These are phyloP conservation scores for Arachis hypogaea DNA, from an alignment of 306 rosid species.

Conservation along the genomic window DNA sequence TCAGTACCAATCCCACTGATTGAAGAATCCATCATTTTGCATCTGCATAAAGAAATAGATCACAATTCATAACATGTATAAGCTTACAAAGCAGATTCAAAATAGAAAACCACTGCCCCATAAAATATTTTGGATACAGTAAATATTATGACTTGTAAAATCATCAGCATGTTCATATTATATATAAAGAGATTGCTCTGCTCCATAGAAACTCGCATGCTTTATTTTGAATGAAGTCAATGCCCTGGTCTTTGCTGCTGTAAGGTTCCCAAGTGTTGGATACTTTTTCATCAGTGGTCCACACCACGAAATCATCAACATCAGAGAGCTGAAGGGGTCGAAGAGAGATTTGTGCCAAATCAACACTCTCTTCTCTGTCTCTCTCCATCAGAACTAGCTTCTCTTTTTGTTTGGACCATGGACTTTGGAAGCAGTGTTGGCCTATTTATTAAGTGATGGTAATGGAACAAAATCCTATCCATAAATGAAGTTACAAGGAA, in stretches of 20 bases:
- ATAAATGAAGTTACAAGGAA: not conserved
- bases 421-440: conserved; percentile 3
- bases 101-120: too few species aligned
- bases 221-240: conserved; percentile 45
- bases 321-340: conserved; percentile 59
- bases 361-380: conserved; percentile 29
- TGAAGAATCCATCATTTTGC: too few species aligned
- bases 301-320: conserved; percentile 68
- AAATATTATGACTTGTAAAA: too few species aligned
- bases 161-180: too few species aligned
- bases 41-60: too few species aligned
- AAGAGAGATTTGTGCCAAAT: conserved; percentile 46
- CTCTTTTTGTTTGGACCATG: conserved; percentile 3
- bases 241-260: conserved; percentile 52
- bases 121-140: too few species aligned
- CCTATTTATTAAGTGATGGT: conserved; percentile 21
- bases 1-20: too few species aligned
- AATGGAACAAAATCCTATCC: too few species aligned
- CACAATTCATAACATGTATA: too few species aligned
- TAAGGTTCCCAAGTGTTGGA: conserved; percentile 62
- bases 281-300: conserved; percentile 63
- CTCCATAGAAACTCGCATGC: conserved; percentile 49
- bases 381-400: conserved; percentile 31
- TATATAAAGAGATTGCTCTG: conserved; percentile 46
- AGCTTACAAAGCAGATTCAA: too few species aligned